A percentile compares a stretch with the other conserved stretches of the same genome.
These are phyloP conservation scores for Vitis hybrid DNA, from an alignment of 177 flowering plant genomes.

Conservation along the genomic window DNA sequence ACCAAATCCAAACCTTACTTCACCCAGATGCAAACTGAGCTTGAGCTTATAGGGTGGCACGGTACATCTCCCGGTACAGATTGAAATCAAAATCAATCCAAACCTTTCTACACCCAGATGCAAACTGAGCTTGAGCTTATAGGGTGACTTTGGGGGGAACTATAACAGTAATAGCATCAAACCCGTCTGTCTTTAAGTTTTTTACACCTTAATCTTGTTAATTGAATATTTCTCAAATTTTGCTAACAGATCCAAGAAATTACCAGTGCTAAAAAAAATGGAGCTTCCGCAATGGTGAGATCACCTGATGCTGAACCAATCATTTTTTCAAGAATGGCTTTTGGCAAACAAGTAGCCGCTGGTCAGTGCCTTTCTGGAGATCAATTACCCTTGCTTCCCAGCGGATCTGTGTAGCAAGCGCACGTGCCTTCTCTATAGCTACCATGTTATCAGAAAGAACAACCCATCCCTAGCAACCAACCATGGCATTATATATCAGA, in stretches of 20 bases:
- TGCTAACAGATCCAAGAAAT: constrained; percentile 2
- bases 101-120: no score
- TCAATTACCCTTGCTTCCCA: constrained; percentile 98
- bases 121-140: no score
- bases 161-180: no score
- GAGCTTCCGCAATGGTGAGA: constrained; percentile 14
- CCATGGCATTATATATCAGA: neutral
- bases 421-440: constrained; percentile 75
- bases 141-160: neutral
- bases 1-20: no score
- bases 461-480: constrained; percentile 79
- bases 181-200: neutral
- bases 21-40: no score
- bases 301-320: constrained; percentile 19
- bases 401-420: constrained; percentile 62
- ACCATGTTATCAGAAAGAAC: constrained; percentile 68
- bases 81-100: no score
- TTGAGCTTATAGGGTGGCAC: no score
- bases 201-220: neutral
- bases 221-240: neutral
- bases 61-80: no score
- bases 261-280: constrained; percentile 24
- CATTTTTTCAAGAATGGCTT: constrained; percentile 88
- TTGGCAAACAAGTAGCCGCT: constrained; percentile 89
- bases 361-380: constrained; percentile 84